phyloP scores from a whole-genome alignment of 1,284 basidiomycete genomes.

The Pyrrhoderma lamaoense region DNA sequence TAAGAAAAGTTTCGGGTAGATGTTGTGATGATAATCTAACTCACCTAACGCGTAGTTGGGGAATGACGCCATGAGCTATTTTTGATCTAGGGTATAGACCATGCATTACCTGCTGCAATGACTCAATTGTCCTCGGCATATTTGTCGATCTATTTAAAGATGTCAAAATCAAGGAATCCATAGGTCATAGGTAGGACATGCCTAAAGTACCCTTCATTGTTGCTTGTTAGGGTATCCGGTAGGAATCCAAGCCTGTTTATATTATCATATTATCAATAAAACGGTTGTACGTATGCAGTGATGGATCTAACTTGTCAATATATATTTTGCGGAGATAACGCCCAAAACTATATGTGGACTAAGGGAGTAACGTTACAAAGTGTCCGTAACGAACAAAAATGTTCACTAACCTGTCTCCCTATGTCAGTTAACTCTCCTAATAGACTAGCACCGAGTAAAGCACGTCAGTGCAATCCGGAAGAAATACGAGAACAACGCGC shows the following conservation, averaged over 20 bases:
- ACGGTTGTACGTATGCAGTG: not conserved
- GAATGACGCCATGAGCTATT: slow-evolving; percentile 38
- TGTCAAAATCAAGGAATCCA: not conserved
- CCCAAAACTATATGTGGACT: slow-evolving; percentile 69
- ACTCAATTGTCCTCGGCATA: slow-evolving; percentile 71
- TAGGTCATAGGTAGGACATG: slow-evolving; percentile 21
- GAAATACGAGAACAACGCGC: not conserved
- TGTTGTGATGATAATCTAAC: slow-evolving; percentile 7
- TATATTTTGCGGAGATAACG: slow-evolving; percentile 57
- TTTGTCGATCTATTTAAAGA: slow-evolving; percentile 47
- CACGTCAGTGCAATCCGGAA: not conserved
- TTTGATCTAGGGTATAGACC: slow-evolving; percentile 60
- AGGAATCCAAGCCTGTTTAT: slow-evolving; percentile 57
- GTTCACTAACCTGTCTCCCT: slow-evolving; percentile 49
- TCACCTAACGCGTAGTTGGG: slow-evolving; percentile 52
- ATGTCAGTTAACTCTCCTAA: slow-evolving; percentile 76
- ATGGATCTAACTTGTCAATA: slow-evolving; percentile 48
- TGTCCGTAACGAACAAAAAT: slow-evolving; percentile 10
- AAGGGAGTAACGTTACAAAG: slow-evolving; percentile 5
- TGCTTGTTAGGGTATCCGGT: slow-evolving; percentile 43
- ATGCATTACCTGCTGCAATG: slow-evolving; percentile 64
- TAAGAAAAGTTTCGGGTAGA: too few relatives aligned
- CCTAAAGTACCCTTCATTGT: slow-evolving; percentile 57
- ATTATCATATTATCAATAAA: not conserved
- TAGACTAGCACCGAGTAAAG: slow-evolving; percentile 36